These are phyloP conservation scores for Pyrenopolyporus hunteri DNA, from an alignment of 495 filamentous ascomycete species.

Conservation along the genomic window DNA sequence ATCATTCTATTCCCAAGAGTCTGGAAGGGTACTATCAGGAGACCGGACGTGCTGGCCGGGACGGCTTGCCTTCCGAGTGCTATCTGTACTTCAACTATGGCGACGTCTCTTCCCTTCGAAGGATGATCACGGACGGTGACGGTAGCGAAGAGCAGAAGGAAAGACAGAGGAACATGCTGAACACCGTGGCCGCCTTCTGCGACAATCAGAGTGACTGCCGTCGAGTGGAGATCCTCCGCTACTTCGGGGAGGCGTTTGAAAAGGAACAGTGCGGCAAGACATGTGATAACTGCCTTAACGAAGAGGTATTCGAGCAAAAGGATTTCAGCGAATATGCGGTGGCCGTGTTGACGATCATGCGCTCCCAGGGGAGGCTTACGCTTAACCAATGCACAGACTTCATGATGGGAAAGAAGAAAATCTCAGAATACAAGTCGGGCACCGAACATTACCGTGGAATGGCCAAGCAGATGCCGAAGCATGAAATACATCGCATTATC, in stretches of 20 bases:
- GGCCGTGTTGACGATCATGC: conserved; percentile 69
- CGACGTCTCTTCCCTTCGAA: conserved; percentile 65
- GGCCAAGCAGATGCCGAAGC: conserved; percentile 53
- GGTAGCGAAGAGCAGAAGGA: conserved; percentile 77
- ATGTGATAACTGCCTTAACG: conserved; percentile 87
- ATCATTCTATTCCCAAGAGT: conserved; percentile 88
- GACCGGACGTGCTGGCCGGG: conserved; percentile 90
- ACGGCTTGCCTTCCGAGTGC: conserved; percentile 85
- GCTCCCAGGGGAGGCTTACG: conserved; percentile 57
- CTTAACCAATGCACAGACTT: conserved; percentile 59
- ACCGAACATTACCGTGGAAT: conserved; percentile 48
- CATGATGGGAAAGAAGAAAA: conserved; percentile 52
- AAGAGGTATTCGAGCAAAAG: conserved; percentile 63
- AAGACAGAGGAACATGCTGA: conserved; percentile 82
- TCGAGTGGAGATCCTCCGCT: conserved; percentile 83
- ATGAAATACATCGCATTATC: conserved; percentile 57
- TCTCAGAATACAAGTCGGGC: conserved; percentile 42
- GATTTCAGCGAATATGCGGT: conserved; percentile 80
- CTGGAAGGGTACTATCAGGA: conserved; percentile 99
- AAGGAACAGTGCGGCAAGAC: conserved; percentile 69
- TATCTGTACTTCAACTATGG: conserved; percentile 85
- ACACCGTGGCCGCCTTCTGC: conserved; percentile 81
- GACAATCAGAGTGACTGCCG: conserved; percentile 87
- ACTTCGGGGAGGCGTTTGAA: conserved; percentile 87
- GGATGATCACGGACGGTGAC: conserved; percentile 81